Conservation (phyloP, 2,329 filamentous ascomycete species). For the Periconia macrospinosa region DNA sequence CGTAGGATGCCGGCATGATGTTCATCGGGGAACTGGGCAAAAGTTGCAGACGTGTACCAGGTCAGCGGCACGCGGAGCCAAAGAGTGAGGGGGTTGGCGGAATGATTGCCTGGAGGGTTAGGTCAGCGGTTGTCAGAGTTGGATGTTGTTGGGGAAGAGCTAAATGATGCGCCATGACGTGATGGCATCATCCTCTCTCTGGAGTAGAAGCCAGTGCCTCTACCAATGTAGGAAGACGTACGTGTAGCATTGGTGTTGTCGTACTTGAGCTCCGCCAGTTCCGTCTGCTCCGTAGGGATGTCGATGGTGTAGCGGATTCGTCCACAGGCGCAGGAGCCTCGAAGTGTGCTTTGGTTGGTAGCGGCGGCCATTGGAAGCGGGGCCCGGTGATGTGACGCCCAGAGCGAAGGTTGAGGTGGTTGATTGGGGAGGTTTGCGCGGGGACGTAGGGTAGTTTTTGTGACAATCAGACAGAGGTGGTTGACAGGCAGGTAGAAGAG, state of each 20-base stretch:
- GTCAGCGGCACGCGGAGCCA: conserved; percentile 80
- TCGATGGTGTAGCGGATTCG: conserved; percentile 79
- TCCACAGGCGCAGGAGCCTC: conserved; percentile 81
- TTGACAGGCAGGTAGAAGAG: too few relatives aligned
- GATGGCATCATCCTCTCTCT: neutral
- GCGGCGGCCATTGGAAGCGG: conserved; percentile 23
- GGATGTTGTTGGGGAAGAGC: conserved; percentile 1
- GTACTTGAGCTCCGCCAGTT: conserved; percentile 65
- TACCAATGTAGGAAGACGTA: conserved; percentile 46
- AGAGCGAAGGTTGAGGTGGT: neutral
- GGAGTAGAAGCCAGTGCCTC: neutral
- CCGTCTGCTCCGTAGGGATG: conserved; percentile 65
- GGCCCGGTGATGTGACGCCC: neutral
- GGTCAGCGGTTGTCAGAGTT: conserved; percentile 7
- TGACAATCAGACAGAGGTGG: too few relatives aligned
- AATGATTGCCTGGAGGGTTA: conserved; percentile 57
- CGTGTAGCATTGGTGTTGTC: conserved; percentile 70
- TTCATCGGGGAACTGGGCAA: conserved; percentile 78
- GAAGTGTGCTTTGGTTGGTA: conserved; percentile 57
- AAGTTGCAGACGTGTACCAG: conserved; percentile 78
- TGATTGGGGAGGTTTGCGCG: too few relatives aligned
- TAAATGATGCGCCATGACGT: conserved; percentile 8
- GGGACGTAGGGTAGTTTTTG: too few relatives aligned
- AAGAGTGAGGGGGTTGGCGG: conserved; percentile 73
- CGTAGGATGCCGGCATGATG: conserved; percentile 49